Conservation (phyloP, 2,329 filamentous ascomycete genomes). For the Stachybotrys echinatus region DNA sequence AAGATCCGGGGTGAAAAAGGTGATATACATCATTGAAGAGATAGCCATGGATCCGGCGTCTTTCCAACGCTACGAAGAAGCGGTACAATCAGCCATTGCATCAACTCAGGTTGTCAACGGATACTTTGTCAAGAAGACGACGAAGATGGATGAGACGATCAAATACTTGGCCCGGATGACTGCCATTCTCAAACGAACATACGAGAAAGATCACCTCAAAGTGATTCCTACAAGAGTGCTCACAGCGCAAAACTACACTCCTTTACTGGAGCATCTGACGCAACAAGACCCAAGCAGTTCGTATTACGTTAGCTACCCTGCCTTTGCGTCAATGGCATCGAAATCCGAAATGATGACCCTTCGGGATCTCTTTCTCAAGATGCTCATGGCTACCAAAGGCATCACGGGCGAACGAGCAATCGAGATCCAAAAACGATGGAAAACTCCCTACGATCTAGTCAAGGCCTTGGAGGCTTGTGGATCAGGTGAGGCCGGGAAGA, state of each 20-base stretch:
- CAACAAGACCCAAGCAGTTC: conserved; percentile 41
- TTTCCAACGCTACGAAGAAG: conserved; percentile 55
- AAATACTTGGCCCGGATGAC: conserved; percentile 72
- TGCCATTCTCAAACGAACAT: conserved; percentile 57
- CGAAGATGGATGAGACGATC: conserved; percentile 72
- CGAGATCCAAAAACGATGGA: conserved; percentile 75
- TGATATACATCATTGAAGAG: conserved; percentile 75
- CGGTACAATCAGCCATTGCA: conserved; percentile 67
- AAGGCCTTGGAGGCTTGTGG: conserved; percentile 60
- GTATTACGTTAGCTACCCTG: conserved; percentile 63
- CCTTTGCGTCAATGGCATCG: conserved; percentile 66
- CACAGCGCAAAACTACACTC: conserved; percentile 60
- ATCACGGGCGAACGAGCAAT: conserved; percentile 73
- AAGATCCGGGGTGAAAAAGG: conserved; percentile 67
- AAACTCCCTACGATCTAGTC: conserved; percentile 66
- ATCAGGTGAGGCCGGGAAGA: conserved; percentile 41
- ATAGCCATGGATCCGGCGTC: conserved; percentile 53
- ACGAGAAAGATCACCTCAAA: conserved; percentile 51
- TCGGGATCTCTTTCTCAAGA: conserved; percentile 72
- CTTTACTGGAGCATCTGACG: conserved; percentile 55
- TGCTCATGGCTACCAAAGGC: conserved; percentile 77
- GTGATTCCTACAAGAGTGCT: conserved; percentile 64
- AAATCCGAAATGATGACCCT: conserved; percentile 72
- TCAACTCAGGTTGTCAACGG: conserved; percentile 74
- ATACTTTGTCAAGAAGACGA: conserved; percentile 73